Evolutionary conservation across 352 stramenopile genomes (phyloP).

Genomic region (Pythium oligandrum): DNA sequence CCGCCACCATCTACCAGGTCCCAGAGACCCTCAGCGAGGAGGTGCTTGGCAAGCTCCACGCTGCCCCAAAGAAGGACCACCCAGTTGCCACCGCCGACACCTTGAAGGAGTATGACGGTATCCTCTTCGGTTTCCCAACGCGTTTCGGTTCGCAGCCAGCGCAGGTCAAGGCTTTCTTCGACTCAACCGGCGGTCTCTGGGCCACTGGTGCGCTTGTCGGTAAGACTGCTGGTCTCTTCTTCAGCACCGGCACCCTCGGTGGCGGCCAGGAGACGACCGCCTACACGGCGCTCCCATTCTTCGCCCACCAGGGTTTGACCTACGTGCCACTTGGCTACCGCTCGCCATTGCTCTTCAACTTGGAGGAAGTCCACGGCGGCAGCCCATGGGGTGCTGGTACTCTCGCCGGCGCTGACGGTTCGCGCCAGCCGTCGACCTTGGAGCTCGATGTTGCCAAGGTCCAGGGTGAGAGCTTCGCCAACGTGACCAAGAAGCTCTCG

Average conservation of each 20-base stretch:
- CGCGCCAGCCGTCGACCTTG: constrained; percentile 63
- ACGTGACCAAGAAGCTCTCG: constrained; percentile 74
- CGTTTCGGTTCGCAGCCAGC: constrained; percentile 65
- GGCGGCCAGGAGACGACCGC: constrained; percentile 75
- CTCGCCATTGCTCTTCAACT: constrained; percentile 33
- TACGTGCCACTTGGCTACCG: constrained; percentile 68
- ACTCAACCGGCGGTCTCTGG: constrained; percentile 68
- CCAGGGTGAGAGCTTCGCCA: constrained; percentile 82
- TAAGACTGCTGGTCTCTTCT: constrained; percentile 76
- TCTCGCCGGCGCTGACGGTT: constrained; percentile 57
- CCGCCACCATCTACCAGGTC: constrained; percentile 67
- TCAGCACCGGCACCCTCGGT: constrained; percentile 47
- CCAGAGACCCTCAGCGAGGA: constrained; percentile 78
- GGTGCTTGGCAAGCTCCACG: constrained; percentile 80
- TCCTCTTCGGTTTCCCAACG: constrained; percentile 85
- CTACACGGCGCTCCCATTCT: constrained; percentile 54
- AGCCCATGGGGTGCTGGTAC: constrained; percentile 59
- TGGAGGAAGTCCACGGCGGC: constrained; percentile 45
- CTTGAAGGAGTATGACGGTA: constrained; percentile 69
- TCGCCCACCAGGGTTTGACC: constrained; percentile 73
- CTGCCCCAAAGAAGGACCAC: constrained; percentile 64
- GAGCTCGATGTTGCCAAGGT: constrained; percentile 68
- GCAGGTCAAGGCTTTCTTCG: constrained; percentile 77
- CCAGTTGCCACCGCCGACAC: constrained; percentile 53
- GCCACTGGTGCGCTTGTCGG: constrained; percentile 43